Conservation (phyloP, 495 filamentous ascomycete genomes). For the Jackrogersella minutella region DNA sequence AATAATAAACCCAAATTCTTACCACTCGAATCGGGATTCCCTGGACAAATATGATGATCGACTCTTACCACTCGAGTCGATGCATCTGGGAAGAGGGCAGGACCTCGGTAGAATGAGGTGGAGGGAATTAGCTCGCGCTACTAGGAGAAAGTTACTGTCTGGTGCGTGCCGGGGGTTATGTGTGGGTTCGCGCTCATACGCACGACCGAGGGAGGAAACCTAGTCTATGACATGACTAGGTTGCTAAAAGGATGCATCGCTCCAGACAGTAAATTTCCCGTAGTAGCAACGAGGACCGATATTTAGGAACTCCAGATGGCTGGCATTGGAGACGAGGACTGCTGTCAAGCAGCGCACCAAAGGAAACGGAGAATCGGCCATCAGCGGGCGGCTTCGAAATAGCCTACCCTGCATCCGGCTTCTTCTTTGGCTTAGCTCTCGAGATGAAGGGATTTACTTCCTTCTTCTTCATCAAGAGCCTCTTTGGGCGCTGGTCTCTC, state of each 20-base stretch:
- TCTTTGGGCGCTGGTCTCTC: too few species aligned
- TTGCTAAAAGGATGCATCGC: background rate
- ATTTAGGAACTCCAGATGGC: too few species aligned
- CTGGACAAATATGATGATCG: background rate
- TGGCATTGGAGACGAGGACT: too few species aligned
- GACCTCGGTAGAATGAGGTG: background rate
- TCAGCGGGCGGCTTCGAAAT: too few species aligned
- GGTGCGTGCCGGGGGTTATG: background rate
- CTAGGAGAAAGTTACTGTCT: background rate
- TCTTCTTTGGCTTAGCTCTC: too few species aligned
- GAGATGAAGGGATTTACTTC: too few species aligned
- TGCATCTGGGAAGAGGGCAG: background rate
- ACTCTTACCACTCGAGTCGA: conserved; percentile 5
- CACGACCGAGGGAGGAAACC: background rate
- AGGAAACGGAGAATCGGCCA: too few species aligned
- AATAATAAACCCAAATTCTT: background rate
- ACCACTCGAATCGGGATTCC: background rate
- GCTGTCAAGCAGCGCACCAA: too few species aligned
- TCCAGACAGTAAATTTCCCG: background rate
- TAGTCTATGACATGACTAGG: background rate
- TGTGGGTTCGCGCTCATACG: background rate
- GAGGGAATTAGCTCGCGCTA: background rate
- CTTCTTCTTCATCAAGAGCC: too few species aligned
- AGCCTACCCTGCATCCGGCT: too few species aligned
- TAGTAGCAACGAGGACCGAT: background rate